phyloP scores from a whole-genome alignment of 306 rosid species.

The Hippophae rhamnoides region DNA sequence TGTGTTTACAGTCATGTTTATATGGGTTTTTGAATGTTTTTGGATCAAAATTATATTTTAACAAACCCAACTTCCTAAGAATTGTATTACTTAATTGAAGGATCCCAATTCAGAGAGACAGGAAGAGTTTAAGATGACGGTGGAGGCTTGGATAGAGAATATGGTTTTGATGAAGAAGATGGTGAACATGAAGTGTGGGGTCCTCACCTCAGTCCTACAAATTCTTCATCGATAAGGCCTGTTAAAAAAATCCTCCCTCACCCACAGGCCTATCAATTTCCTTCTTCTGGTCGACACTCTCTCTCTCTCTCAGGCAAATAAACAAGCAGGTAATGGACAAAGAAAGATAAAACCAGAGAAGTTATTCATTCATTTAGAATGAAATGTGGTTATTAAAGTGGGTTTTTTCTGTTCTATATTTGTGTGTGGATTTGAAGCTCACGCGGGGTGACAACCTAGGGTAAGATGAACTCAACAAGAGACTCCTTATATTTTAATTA shows the following conservation, averaged over 20 bases:
- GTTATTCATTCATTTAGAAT: constrained; percentile 17
- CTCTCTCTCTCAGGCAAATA: constrained; percentile 19
- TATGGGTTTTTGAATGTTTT: too few relatives aligned
- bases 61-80: constrained; percentile 28
- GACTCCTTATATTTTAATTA: too few relatives aligned
- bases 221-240: constrained; percentile 36
- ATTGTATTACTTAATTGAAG: constrained; percentile 11
- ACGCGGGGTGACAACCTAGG: too few relatives aligned
- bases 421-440: constrained; percentile 7
- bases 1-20: too few relatives aligned
- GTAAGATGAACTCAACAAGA: too few relatives aligned
- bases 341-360: constrained; percentile 10
- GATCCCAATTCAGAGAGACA: constrained; percentile 19
- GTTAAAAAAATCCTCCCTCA: constrained; percentile 30
- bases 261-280: constrained; percentile 27
- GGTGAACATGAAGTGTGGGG: constrained; percentile 36
- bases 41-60: constrained; percentile 19
- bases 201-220: constrained; percentile 24
- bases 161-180: constrained; percentile 33
- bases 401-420: constrained; percentile 9
- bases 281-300: constrained; percentile 5
- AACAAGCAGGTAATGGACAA: constrained; percentile 29
- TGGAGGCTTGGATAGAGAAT: constrained; percentile 13
- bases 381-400: constrained; percentile 28
- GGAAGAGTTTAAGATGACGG: constrained; percentile 14